A percentile compares a stretch with the other conserved stretches of the same genome.
These are phyloP conservation scores for Linnemannia zychae DNA, from an alignment of 192 early-diverging fungal genomes.

Conservation along the genomic window DNA sequence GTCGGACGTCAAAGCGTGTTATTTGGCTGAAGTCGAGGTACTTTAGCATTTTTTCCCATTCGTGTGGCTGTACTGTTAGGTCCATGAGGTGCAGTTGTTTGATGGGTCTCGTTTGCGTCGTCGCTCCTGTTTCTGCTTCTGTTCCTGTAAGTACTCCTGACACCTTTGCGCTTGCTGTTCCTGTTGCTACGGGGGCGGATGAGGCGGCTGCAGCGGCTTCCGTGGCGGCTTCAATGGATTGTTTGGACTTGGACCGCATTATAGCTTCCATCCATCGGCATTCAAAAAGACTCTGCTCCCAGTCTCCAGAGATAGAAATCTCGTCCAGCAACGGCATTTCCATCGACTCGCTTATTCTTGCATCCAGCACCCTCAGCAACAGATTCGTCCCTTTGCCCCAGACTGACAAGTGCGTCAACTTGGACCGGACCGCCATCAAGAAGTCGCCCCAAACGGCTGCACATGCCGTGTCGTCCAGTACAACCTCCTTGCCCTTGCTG, in stretches of 20 bases:
- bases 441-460: constrained; percentile 2
- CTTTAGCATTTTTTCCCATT: background rate
- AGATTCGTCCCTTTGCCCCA: background rate
- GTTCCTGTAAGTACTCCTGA: background rate
- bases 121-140: background rate
- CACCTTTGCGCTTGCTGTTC: background rate
- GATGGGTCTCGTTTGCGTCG: background rate
- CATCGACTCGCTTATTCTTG: background rate
- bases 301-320: background rate
- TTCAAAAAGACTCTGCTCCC: constrained; percentile 7
- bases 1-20: background rate
- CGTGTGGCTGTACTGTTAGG: background rate
- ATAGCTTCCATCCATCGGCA: constrained; percentile 14
- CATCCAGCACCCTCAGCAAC: background rate
- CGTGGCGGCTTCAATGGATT: background rate
- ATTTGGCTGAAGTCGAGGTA: constrained; percentile 1
- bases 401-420: constrained; percentile 7
- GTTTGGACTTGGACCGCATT: constrained; percentile 7
- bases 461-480: background rate
- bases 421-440: constrained; percentile 10
- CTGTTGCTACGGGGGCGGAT: background rate
- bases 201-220: background rate
- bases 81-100: background rate
- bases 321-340: background rate
- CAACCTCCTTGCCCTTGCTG: background rate